Evolutionary conservation across 345 rosid species (phyloP).

Genomic region (Gossypium longicalyx): DNA sequence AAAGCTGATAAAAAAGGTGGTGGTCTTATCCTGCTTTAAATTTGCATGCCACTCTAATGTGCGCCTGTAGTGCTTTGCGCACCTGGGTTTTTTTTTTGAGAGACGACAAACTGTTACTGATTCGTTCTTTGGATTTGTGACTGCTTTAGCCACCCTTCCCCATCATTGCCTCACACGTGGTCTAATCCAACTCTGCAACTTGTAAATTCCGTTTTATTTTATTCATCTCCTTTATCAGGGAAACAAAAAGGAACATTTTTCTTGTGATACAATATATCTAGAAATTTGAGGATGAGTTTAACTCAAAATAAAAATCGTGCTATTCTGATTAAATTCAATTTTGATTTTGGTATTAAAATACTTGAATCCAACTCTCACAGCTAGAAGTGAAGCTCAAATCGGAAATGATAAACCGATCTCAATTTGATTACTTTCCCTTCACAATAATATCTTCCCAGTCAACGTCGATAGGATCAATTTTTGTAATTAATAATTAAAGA

Average conservation of each 20-base stretch:
- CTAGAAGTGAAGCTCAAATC: too few relatives aligned
- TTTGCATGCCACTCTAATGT: neutral
- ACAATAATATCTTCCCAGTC: too few relatives aligned
- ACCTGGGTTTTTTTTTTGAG: neutral
- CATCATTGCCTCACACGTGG: neutral
- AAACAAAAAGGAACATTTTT: too few relatives aligned
- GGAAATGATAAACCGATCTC: neutral
- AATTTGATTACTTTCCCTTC: too few relatives aligned
- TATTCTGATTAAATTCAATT: too few relatives aligned
- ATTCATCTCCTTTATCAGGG: neutral
- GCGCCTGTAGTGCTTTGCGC: conserved; percentile 23
- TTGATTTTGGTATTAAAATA: too few relatives aligned
- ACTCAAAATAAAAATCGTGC: too few relatives aligned
- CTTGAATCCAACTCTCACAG: too few relatives aligned
- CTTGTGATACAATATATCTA: too few relatives aligned
- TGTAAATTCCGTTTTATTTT: neutral
- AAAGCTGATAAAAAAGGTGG: neutral
- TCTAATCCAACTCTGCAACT: neutral
- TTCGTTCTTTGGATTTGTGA: neutral
- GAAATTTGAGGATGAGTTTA: too few relatives aligned
- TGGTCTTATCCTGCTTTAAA: neutral
- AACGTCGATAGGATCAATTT: too few relatives aligned
- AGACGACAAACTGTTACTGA: neutral
- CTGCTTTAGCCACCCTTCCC: neutral
- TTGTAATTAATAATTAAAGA: too few relatives aligned